phyloP scores from a whole-genome alignment of 176 grass and related monocot species.

The Oryza punctata region DNA sequence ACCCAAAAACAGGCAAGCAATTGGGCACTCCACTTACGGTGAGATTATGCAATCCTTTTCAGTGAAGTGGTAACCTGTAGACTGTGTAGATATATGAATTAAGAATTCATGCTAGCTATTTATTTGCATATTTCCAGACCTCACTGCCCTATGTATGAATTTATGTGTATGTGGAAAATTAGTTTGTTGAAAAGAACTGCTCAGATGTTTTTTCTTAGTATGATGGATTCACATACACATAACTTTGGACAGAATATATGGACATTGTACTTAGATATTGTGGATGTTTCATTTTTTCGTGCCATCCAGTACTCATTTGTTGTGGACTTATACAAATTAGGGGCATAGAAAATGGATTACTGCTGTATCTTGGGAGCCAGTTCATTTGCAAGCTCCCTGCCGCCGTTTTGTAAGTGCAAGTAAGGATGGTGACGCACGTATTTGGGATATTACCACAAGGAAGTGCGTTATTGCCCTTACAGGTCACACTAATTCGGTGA shows the following conservation, averaged over 20 bases:
- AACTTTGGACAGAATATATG: conserved; percentile 21
- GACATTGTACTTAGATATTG: not conserved
- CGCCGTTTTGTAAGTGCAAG: conserved; percentile 90
- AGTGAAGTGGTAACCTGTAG: not conserved
- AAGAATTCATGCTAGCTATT: not conserved
- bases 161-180: not conserved
- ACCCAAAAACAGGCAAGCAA: conserved; percentile 90
- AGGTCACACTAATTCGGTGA: conserved; percentile 83
- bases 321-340: conserved; percentile 40
- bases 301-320: not conserved
- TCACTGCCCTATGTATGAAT: not conserved
- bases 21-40: conserved; percentile 69
- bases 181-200: too few species aligned
- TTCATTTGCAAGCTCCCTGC: conserved; percentile 88
- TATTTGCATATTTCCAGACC: not conserved
- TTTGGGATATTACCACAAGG: conserved; percentile 80
- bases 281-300: not conserved
- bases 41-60: conserved; percentile 25
- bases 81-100: not conserved
- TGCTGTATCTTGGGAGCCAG: conserved; percentile 90
- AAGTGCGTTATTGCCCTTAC: conserved; percentile 83
- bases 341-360: conserved; percentile 98
- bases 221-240: not conserved
- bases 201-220: not conserved
- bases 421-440: conserved; percentile 93